Percentiles rank a stretch among this genome's conserved stretches.
Conservation (phyloP, 208 protist genomes). For the Acanthamoeba castellanii region DNA sequence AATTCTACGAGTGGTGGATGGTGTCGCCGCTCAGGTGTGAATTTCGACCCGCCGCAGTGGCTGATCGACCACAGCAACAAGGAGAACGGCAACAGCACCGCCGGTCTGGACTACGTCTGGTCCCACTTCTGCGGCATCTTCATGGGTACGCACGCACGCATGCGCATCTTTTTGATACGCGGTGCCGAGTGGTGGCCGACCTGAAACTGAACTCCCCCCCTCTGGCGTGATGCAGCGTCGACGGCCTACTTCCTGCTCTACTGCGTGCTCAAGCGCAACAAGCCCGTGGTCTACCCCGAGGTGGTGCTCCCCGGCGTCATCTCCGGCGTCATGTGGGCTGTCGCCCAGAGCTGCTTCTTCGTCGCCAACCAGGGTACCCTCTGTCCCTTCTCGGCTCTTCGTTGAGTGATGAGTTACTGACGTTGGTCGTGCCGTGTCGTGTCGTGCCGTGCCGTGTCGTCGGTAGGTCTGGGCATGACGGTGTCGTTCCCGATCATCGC, state of each 20-base stretch:
- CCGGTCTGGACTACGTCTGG: slow-evolving; percentile 75
- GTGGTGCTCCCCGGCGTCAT: slow-evolving; percentile 67
- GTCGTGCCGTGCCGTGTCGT: no score
- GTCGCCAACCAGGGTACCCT: slow-evolving; percentile 64
- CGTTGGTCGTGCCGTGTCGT: no score
- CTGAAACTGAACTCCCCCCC: no score
- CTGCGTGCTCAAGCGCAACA: slow-evolving; percentile 71
- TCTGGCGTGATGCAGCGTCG: background rate
- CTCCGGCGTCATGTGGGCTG: slow-evolving; percentile 72
- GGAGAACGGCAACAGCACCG: background rate
- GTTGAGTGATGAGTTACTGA: no score
- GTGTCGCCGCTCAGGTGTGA: background rate
- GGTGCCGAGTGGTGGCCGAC: background rate
- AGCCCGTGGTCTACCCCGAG: slow-evolving; percentile 67
- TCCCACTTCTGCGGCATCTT: slow-evolving; percentile 76
- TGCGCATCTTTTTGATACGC: background rate
- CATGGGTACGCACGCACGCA: background rate
- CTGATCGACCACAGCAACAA: slow-evolving; percentile 71
- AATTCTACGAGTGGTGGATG: background rate
- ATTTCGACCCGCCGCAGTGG: slow-evolving; percentile 74
- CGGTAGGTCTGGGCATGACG: background rate
- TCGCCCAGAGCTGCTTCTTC: slow-evolving; percentile 72
- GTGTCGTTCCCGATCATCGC: slow-evolving; percentile 73
- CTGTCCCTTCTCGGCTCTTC: background rate
- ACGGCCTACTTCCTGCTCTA: slow-evolving; percentile 72